Evolutionary conservation across 2,329 filamentous ascomycete species (phyloP).

Genomic region (Fusarium chaquense): DNA sequence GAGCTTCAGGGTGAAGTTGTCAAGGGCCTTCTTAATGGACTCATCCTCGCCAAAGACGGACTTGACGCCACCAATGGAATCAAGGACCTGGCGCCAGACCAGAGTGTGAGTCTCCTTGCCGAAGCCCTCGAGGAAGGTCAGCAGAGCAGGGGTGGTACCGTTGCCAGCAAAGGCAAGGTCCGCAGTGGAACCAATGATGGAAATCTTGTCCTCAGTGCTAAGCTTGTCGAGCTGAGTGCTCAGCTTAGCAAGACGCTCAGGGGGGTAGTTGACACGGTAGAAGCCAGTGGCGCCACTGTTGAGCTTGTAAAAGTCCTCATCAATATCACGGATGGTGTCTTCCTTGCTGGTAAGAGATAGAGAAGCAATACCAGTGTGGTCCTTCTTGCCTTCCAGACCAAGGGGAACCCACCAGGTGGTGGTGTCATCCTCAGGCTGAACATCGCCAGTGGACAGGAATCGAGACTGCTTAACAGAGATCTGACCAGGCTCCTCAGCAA

Average conservation of each 20-base stretch:
- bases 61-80: constrained; percentile 80
- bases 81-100: constrained; percentile 88
- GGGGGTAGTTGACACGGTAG: constrained; percentile 93
- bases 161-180: constrained; percentile 90
- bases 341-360: constrained; percentile 80
- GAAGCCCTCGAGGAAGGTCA: constrained; percentile 89
- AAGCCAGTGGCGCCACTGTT: constrained; percentile 90
- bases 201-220: constrained; percentile 90
- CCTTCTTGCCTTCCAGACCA: constrained; percentile 80
- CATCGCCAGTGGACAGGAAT: constrained; percentile 92
- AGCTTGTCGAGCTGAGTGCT: constrained; percentile 81
- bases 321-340: constrained; percentile 79
- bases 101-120: constrained; percentile 83
- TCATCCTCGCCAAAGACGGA: constrained; percentile 86
- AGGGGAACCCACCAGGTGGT: constrained; percentile 97
- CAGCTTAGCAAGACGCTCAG: constrained; percentile 83
- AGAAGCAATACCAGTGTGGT: constrained; percentile 70
- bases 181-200: constrained; percentile 88
- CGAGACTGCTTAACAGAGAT: constrained; percentile 86
- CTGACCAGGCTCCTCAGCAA: constrained; percentile 85
- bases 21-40: constrained; percentile 76
- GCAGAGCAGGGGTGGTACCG: constrained; percentile 81
- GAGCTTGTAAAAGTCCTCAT: constrained; percentile 90
- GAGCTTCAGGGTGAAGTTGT: constrained; percentile 82
- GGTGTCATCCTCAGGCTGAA: constrained; percentile 88